Conservation (phyloP, 225 moss, liverwort and hornwort genomes). For the Pseudoscleropodium purum region DNA sequence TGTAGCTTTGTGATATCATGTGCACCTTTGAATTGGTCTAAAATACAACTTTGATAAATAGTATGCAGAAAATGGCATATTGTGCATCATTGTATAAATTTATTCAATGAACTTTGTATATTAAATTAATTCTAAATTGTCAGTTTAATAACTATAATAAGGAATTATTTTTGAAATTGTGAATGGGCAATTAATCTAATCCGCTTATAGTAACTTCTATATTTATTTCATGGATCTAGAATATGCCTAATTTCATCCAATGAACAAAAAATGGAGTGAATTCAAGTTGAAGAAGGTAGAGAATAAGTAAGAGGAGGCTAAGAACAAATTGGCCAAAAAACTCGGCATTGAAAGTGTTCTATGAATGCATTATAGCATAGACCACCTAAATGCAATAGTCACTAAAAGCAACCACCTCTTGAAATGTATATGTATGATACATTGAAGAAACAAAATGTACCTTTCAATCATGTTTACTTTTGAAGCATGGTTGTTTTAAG, state of each 20-base stretch:
- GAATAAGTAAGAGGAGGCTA: no score
- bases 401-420: no score
- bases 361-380: no score
- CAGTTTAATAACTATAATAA: neutral
- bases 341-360: no score
- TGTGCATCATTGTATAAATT: neutral
- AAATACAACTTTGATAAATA: neutral
- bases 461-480: no score
- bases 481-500: no score
- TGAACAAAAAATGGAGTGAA: accelerated
- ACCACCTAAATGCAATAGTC: no score
- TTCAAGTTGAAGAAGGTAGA: neutral
- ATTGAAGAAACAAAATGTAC: no score
- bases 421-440: no score
- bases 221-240: neutral
- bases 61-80: neutral
- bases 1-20: no score
- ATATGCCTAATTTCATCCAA: neutral
- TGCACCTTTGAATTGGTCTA: neutral
- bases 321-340: no score
- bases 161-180: neutral
- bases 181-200: neutral
- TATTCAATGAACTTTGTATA: neutral
- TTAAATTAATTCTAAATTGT: neutral
- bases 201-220: accelerated